A percentile compares a stretch with the other conserved stretches of the same genome.
Conservation (phyloP, 352 stramenopile genomes). For the Phytophthora pini region DNA sequence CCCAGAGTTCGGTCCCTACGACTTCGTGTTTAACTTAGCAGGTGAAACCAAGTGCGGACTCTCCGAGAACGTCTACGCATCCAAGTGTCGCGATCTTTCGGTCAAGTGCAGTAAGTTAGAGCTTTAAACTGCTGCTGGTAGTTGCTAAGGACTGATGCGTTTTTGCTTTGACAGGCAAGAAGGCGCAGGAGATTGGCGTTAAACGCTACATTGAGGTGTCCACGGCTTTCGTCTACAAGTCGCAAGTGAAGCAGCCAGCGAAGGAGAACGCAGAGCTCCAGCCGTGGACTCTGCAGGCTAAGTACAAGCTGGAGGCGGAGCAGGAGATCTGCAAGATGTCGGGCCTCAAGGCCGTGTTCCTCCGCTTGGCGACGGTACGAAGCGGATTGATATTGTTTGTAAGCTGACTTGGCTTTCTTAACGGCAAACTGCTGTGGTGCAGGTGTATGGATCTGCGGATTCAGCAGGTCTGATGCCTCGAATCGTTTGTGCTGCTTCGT, state of each 20-base stretch:
- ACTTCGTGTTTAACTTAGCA: constrained; percentile 88
- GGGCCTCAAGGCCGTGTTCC: constrained; percentile 70
- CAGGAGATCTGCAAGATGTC: constrained; percentile 68
- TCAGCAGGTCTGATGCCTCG: constrained; percentile 85
- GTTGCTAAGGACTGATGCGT: not conserved
- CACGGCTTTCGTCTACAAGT: constrained; percentile 91
- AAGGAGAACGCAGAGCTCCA: constrained; percentile 67
- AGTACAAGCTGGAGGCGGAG: constrained; percentile 89
- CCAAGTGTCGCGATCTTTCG: constrained; percentile 85
- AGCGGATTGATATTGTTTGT: not conserved
- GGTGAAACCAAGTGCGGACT: constrained; percentile 87
- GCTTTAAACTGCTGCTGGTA: not conserved
- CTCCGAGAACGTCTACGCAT: constrained; percentile 76
- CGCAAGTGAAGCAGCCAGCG: constrained; percentile 73
- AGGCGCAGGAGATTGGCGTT: constrained; percentile 70
- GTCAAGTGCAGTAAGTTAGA: constrained; percentile 78
- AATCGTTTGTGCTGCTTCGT: constrained; percentile 86
- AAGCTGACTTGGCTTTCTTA: not conserved
- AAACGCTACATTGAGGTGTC: constrained; percentile 88
- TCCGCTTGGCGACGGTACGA: constrained; percentile 76
- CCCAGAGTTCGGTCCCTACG: constrained; percentile 70
- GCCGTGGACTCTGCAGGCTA: constrained; percentile 87
- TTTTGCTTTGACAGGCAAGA: constrained; percentile 48
- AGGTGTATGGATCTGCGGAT: constrained; percentile 86
- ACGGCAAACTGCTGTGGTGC: constrained; percentile 1